A percentile compares a stretch with the other conserved stretches of the same genome.
Conservation (phyloP, 1,284 basidiomycete genomes). For the Coniferiporia weirii region DNA sequence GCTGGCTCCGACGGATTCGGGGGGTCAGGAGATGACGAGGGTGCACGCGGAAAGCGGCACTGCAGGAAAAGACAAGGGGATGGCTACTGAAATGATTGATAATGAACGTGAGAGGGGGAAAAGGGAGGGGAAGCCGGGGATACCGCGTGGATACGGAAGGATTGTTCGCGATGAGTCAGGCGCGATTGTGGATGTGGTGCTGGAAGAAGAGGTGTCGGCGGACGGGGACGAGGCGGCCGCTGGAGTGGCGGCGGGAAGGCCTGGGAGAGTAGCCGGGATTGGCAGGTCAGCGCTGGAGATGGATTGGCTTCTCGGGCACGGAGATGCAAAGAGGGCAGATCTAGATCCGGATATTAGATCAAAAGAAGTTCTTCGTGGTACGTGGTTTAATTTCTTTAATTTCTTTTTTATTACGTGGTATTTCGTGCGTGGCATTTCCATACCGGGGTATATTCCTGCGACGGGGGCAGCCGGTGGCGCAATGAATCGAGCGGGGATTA, state of each 20-base stretch:
- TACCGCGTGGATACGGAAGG: conserved; percentile 75
- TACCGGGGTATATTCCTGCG: conserved; percentile 7
- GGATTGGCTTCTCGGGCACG: conserved; percentile 30
- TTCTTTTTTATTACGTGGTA: too few relatives aligned
- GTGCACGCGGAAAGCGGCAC: conserved; percentile 14
- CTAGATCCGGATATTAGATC: neutral
- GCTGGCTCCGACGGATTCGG: conserved; percentile 59
- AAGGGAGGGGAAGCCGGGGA: conserved; percentile 20
- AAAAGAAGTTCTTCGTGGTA: conserved; percentile 32
- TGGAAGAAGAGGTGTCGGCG: conserved; percentile 46
- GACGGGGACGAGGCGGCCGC: conserved; percentile 22
- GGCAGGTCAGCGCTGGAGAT: conserved; percentile 25
- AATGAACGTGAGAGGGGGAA: neutral
- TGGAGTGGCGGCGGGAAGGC: conserved; percentile 29
- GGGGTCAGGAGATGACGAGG: conserved; percentile 43
- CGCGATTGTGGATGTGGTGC: conserved; percentile 72
- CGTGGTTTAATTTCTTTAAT: conserved; percentile 17
- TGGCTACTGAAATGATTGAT: neutral
- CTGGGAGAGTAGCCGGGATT: conserved; percentile 25
- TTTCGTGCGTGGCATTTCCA: neutral
- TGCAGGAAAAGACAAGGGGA: conserved; percentile 6
- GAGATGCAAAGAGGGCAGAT: conserved; percentile 25
- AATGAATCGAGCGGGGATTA: too few relatives aligned
- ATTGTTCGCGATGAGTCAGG: conserved; percentile 84
- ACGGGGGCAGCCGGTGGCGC: neutral